These are phyloP conservation scores for Arthrobotrys entomopaga DNA, from an alignment of 2,329 filamentous ascomycete genomes.

Conservation along the genomic window DNA sequence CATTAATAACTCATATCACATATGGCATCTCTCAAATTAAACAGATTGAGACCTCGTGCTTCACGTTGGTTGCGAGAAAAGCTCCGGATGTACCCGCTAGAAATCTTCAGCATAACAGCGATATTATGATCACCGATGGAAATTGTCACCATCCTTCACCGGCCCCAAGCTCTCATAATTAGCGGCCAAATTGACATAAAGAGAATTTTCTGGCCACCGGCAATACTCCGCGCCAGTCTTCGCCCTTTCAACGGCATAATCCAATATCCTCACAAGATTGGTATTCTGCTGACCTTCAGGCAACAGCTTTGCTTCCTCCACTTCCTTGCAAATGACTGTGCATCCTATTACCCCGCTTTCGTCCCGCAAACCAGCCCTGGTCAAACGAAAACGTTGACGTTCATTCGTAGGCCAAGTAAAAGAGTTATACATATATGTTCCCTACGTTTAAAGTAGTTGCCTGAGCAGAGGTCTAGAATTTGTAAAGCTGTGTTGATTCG, in stretches of 20 bases:
- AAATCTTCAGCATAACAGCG: no score
- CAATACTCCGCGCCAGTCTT: background rate
- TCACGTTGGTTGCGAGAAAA: no score
- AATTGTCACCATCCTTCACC: no score
- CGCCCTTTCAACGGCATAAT: background rate
- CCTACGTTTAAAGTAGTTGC: background rate
- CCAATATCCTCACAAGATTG: background rate
- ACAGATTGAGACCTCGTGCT: no score
- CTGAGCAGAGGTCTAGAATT: background rate
- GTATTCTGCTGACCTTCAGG: background rate
- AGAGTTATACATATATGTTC: background rate
- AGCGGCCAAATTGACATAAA: background rate
- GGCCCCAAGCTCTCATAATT: no score
- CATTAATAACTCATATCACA: no score
- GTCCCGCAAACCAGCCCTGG: background rate
- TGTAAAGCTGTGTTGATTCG: background rate
- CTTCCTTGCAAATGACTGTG: background rate
- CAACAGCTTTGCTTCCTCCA: slow-evolving; percentile 2
- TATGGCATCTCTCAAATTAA: no score
- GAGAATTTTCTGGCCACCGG: background rate
- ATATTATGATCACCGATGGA: no score
- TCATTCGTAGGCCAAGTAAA: background rate
- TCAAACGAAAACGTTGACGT: background rate
- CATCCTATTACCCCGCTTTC: background rate
- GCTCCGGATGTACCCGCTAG: no score